These are phyloP conservation scores for Hymenoscyphus infarciens DNA, from an alignment of 2,329 filamentous ascomycete genomes.

Conservation along the genomic window DNA sequence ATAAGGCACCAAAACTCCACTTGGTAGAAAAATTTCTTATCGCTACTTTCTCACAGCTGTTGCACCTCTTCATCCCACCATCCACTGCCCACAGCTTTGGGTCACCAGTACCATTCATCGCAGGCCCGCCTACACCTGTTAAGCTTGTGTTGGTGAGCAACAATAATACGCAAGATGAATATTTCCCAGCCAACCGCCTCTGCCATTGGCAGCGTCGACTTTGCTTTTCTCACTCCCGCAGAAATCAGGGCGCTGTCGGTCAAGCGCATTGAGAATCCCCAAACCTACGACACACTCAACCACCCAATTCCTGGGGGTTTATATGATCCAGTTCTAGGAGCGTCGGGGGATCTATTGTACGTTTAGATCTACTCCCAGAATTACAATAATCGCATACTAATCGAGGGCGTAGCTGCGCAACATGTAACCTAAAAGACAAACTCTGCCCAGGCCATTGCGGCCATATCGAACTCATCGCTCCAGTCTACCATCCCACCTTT, in stretches of 20 bases:
- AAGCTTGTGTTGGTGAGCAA: constrained; percentile 13
- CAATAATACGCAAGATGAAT: constrained; percentile 50
- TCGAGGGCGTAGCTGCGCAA: constrained; percentile 66
- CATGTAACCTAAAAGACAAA: constrained; percentile 79
- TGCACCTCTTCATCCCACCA: constrained; percentile 1
- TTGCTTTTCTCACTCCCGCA: constrained; percentile 74
- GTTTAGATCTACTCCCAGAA: constrained; percentile 32
- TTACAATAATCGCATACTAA: constrained; percentile 16
- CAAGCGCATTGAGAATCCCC: constrained; percentile 87
- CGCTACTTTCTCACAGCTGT: not conserved
- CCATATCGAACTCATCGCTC: constrained; percentile 90
- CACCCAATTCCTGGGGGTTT: constrained; percentile 88
- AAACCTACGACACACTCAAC: constrained; percentile 87
- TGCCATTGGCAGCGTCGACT: constrained; percentile 81
- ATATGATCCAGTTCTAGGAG: constrained; percentile 87
- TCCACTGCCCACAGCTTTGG: constrained; percentile 1
- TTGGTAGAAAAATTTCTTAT: constrained; percentile 4
- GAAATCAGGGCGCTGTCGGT: constrained; percentile 90
- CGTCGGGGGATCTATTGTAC: constrained; percentile 82
- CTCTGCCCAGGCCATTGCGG: constrained; percentile 90
- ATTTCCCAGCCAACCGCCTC: constrained; percentile 80
- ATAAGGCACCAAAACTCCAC: not conserved
- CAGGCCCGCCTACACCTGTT: not conserved
- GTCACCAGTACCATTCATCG: not conserved
- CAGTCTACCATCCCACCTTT: constrained; percentile 94